Evolutionary conservation across 2,329 filamentous ascomycete genomes (phyloP).

Genomic region (Penicillium digitatum): DNA sequence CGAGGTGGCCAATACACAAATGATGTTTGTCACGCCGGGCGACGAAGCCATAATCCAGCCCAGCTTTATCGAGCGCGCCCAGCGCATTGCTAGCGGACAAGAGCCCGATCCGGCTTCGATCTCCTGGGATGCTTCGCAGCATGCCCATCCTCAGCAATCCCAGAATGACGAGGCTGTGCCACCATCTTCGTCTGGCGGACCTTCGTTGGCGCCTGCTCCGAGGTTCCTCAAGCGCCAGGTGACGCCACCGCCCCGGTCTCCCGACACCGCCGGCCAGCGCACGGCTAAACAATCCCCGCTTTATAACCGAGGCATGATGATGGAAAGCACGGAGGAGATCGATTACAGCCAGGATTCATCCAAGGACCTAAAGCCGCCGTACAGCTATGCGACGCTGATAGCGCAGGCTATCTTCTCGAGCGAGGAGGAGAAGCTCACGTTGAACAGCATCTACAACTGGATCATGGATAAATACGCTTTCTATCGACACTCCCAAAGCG

Average conservation of each 20-base stretch:
- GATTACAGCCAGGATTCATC: constrained; percentile 71
- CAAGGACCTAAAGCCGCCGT: constrained; percentile 89
- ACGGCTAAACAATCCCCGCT: constrained; percentile 46
- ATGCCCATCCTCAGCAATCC: constrained; percentile 35
- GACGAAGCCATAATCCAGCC: constrained; percentile 66
- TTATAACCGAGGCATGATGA: constrained; percentile 51
- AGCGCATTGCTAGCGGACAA: constrained; percentile 41
- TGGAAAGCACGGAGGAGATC: constrained; percentile 52
- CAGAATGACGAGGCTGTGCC: constrained; percentile 20
- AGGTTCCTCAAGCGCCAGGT: constrained; percentile 44
- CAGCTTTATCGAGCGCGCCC: constrained; percentile 66
- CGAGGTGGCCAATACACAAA: constrained; percentile 87
- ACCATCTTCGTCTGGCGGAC: constrained; percentile 28
- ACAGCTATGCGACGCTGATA: constrained; percentile 95
- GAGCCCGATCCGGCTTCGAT: constrained; percentile 32
- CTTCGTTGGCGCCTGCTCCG: constrained; percentile 43
- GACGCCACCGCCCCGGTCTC: constrained; percentile 40
- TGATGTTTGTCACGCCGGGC: constrained; percentile 95
- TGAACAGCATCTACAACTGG: constrained; percentile 89
- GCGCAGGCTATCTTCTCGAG: constrained; percentile 91
- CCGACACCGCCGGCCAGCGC: constrained; percentile 38
- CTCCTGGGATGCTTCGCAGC: constrained; percentile 37
- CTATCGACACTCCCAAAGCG: constrained; percentile 77
- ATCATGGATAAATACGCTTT: constrained; percentile 91
- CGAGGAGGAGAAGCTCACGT: constrained; percentile 79